Evolutionary conservation across 2,329 filamentous ascomycete species (phyloP).

Genomic region (Paracorniculantispora psalliotae): DNA sequence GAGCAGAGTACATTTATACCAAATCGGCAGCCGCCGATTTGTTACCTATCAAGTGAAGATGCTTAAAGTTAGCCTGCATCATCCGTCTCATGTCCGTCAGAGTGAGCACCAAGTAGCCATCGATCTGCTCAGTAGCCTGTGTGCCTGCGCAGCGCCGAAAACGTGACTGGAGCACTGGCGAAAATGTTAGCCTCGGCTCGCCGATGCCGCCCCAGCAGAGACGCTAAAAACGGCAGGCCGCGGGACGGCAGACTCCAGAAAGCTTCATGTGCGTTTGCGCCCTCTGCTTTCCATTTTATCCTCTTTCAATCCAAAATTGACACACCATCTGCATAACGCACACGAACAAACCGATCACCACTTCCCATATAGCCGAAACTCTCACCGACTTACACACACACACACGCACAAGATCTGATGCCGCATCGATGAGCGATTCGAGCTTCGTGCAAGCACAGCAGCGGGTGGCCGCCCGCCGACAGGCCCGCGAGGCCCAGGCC

Average conservation of each 20-base stretch:
- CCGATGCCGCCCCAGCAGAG: conserved; percentile 5
- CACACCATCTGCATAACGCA: too few species aligned
- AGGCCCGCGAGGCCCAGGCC: conserved; percentile 64
- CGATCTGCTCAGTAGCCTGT: too few species aligned
- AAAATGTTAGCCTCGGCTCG: conserved; percentile 9
- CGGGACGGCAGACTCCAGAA: neutral
- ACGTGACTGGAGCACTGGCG: neutral
- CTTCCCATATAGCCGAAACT: too few species aligned
- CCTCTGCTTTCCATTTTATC: neutral
- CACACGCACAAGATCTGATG: conserved; percentile 4
- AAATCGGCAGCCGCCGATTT: too few species aligned
- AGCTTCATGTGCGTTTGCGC: conserved; percentile 2
- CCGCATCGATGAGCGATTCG: conserved; percentile 42
- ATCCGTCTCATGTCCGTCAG: too few species aligned
- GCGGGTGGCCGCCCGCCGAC: conserved; percentile 76
- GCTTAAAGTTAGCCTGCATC: too few species aligned
- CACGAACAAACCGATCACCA: too few species aligned
- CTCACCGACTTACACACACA: neutral
- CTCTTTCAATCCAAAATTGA: neutral
- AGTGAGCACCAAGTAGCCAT: too few species aligned
- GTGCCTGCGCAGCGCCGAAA: neutral
- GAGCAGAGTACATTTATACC: too few species aligned
- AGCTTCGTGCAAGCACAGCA: conserved; percentile 87
- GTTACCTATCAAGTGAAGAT: too few species aligned
- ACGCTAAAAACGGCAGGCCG: conserved; percentile 9